Evolutionary conservation across 371 early-diverging fungal species (phyloP).

Genomic region (Syncephalis plumigaleata): DNA sequence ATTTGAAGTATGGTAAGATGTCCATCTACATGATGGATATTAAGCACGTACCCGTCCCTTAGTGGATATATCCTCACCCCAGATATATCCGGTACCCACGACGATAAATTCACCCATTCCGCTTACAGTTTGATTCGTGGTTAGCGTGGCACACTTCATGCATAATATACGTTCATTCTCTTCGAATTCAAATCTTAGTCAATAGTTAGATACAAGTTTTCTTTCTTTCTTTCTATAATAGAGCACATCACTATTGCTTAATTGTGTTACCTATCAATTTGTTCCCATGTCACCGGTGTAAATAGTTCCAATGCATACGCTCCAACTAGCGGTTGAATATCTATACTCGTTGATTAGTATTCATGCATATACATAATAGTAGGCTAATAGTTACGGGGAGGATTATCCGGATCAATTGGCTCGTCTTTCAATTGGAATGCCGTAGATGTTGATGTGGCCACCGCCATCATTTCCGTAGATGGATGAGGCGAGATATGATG

Average conservation of each 20-base stretch:
- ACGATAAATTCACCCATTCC: conserved; percentile 80
- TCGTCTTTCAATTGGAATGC: conserved; percentile 55
- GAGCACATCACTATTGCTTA: background rate
- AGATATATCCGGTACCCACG: conserved; percentile 75
- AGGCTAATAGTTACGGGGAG: conserved; percentile 12
- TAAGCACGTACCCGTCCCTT: conserved; percentile 56
- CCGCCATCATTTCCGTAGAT: conserved; percentile 56
- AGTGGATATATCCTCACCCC: conserved; percentile 87
- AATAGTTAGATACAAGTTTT: too few relatives aligned
- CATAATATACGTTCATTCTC: conserved; percentile 77
- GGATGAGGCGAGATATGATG: conserved; percentile 71
- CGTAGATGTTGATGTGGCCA: conserved; percentile 43
- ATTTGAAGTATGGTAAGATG: background rate
- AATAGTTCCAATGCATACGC: conserved; percentile 63
- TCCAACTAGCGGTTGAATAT: conserved; percentile 12
- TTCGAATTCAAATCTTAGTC: conserved; percentile 34
- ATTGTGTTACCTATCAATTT: conserved; percentile 46
- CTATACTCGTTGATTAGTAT: conserved; percentile 36
- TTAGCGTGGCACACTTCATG: conserved; percentile 66
- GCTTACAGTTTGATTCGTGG: conserved; percentile 69
- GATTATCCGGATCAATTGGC: conserved; percentile 4
- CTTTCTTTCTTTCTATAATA: too few relatives aligned
- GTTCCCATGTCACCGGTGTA: conserved; percentile 91
- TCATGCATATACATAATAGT: conserved; percentile 12
- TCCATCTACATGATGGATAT: too few relatives aligned